Base-by-base conservation (phyloP, 2,329 filamentous ascomycete genomes). In the Alternaria sp. region DNA sequence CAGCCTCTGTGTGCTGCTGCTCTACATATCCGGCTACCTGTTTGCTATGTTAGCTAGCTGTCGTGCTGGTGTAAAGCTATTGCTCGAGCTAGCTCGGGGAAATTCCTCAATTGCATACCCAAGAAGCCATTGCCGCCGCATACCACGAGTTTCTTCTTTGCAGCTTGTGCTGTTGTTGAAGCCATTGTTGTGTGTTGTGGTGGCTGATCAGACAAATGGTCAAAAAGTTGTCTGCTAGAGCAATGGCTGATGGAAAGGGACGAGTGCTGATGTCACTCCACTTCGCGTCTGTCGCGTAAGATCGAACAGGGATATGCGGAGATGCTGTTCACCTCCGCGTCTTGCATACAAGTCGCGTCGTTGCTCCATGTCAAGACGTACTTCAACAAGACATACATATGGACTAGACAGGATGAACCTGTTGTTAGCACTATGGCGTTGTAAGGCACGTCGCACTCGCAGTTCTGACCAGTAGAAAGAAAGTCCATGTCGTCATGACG, bases 41-140 rank as follows among this genome's bases (percentile, higher is more conserved):
- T 11, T 13, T 19, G 6, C 4, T n/a, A 53, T 19, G 17, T 52
- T 28, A 53, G 50, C 56, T 30, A 43, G 17, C n/a, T 51, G 57
- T 56, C 17, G 44, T 28, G 25, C 15, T 40, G 28, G 30, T 32
- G 30, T 25, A 10, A 5, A 25, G 49, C 15, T 52, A 21, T 17
- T 17, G 21, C 19, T 17, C 30, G 8, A 36, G 32, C 30, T 15
- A 52, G 30, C 49, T 36, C 5, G 49, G 19, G 19, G 36, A 13
- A 13, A 26, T 11, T 47, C 49, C 6, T 13, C 23, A 3, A 36
- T 36, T 87, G 74, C 77, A 28, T 76, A 81, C 93, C 93, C 25
- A 99, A 82, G 78, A 98, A 99, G 32, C 96, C 95, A 80, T 93
- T 97, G 63, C 95, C 95, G 70, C 96, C 96, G 70, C 92, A 96